phyloP scores from a whole-genome alignment of 2,329 filamentous ascomycete genomes.

The Lachnellula subtilissima region DNA sequence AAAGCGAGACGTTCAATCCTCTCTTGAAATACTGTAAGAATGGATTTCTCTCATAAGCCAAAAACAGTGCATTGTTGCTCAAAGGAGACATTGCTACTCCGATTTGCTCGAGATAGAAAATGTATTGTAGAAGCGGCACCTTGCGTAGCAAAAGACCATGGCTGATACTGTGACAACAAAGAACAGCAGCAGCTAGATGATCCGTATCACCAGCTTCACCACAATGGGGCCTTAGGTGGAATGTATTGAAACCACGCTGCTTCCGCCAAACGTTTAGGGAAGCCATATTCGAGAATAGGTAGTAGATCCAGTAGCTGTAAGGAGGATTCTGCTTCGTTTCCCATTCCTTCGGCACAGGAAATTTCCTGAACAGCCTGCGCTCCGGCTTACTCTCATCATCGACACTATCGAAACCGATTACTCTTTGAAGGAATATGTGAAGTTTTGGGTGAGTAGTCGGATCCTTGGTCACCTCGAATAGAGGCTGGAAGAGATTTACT shows the following conservation, averaged over 20 bases:
- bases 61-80: slow-evolving; percentile 93
- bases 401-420: slow-evolving; percentile 95
- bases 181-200: slow-evolving; percentile 83
- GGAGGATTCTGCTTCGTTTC: slow-evolving; percentile 90
- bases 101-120: slow-evolving; percentile 97
- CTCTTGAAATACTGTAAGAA: slow-evolving; percentile 94
- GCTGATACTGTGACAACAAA: slow-evolving; percentile 95
- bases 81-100: slow-evolving; percentile 99
- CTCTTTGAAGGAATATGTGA: slow-evolving; percentile 88
- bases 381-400: slow-evolving; percentile 98
- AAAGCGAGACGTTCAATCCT: slow-evolving; percentile 90
- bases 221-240: slow-evolving; percentile 87
- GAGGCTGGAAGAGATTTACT: slow-evolving; percentile 83
- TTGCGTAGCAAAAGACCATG: slow-evolving; percentile 91
- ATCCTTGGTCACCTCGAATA: slow-evolving; percentile 91
- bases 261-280: slow-evolving; percentile 91
- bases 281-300: slow-evolving; percentile 88
- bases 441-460: slow-evolving; percentile 85
- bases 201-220: slow-evolving; percentile 96
- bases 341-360: slow-evolving; percentile 86
- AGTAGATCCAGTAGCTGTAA: slow-evolving; percentile 99
- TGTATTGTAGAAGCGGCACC: slow-evolving; percentile 89
- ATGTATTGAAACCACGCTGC: slow-evolving; percentile 90
- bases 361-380: slow-evolving; percentile 90
- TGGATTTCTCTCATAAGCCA: slow-evolving; percentile 94